Evolutionary conservation across 2,329 filamentous ascomycete species (phyloP).

Genomic region (Alternaria conjuncta): DNA sequence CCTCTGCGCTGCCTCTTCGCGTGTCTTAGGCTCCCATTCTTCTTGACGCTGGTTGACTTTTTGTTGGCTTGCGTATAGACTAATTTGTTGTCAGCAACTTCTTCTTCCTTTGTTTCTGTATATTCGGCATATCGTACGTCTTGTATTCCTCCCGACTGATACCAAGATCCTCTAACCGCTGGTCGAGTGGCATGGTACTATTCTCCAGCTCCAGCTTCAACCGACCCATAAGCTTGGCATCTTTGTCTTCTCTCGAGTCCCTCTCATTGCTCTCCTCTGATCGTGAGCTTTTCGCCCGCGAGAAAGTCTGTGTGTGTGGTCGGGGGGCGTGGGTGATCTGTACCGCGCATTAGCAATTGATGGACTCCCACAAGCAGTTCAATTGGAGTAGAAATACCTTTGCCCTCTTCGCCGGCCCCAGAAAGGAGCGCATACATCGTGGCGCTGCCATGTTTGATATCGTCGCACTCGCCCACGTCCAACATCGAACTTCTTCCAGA

Average conservation of each 20-base stretch:
- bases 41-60: constrained; percentile 25
- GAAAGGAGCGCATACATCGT: constrained; percentile 52
- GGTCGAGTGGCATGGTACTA: constrained; percentile 32
- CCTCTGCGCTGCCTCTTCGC: constrained; percentile 34
- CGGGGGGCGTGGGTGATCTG: constrained; percentile 36
- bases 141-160: constrained; percentile 39
- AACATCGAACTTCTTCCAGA: constrained; percentile 28
- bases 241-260: constrained; percentile 4
- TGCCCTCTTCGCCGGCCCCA: constrained; percentile 52
- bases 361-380: not conserved
- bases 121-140: constrained; percentile 21
- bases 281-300: constrained; percentile 26
- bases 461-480: constrained; percentile 14
- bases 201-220: constrained; percentile 29
- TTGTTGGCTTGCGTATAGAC: constrained; percentile 35
- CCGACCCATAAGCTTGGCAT: constrained; percentile 18
- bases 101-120: not conserved
- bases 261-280: constrained; percentile 27
- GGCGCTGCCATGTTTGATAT: constrained; percentile 52
- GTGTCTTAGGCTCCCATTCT: constrained; percentile 37
- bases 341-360: constrained; percentile 22
- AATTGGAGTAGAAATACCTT: constrained; percentile 41
- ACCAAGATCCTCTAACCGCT: constrained; percentile 35
- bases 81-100: constrained; percentile 22
- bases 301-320: constrained; percentile 32